Base-by-base conservation (phyloP, 1,284 basidiomycete genomes). In the Austroboletus sp. region DNA sequence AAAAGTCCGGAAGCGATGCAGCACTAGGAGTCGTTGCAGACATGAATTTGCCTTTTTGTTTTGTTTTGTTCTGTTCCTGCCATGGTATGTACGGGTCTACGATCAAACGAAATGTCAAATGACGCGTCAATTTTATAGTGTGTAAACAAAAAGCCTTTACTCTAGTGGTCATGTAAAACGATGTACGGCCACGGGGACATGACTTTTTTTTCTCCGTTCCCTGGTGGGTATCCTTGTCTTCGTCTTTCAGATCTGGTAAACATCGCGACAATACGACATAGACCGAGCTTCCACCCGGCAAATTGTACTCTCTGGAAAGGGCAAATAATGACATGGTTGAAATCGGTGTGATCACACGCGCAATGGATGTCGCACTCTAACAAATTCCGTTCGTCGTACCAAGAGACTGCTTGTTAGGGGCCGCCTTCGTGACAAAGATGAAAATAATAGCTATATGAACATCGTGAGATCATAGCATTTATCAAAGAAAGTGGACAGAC, bases 361-460 rank as follows among this genome's bases (percentile, higher is more conserved):
- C n/a, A n/a, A n/a, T 0, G 78, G 77, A 73, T 3, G 69, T 70
- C 6, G 66, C 57, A 16, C 69, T 74, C 50, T 78, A 78, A 0
- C 71, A 70, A 8, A 79, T 64, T 7, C 76, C 77, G 50, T 76
- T 77, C 15, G 71, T 69, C 3, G 74, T 65, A 4, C 76, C 76
- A 23, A 78, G 53, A 6, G 64, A 61, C 21, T 54, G 60, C 21
- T 54, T 65, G 31, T 63, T 62, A 0, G 67, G 68, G 6, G 66
- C 50, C 2, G 66, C 54, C 32, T 53, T 52, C 6, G 60, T 63
- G 47, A 66, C 51, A 23, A 67, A 65, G 29, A 70, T 53, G 16
- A 61, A 60, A 16, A 66, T 57, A 30, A 56, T 57, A n/a, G 56
- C 70, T 71, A 41, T 8, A 36, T 15, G 15, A 10, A 6, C 0